These are phyloP conservation scores for Crithidia acanthocephali DNA, from an alignment of 208 protist species.

Conservation along the genomic window DNA sequence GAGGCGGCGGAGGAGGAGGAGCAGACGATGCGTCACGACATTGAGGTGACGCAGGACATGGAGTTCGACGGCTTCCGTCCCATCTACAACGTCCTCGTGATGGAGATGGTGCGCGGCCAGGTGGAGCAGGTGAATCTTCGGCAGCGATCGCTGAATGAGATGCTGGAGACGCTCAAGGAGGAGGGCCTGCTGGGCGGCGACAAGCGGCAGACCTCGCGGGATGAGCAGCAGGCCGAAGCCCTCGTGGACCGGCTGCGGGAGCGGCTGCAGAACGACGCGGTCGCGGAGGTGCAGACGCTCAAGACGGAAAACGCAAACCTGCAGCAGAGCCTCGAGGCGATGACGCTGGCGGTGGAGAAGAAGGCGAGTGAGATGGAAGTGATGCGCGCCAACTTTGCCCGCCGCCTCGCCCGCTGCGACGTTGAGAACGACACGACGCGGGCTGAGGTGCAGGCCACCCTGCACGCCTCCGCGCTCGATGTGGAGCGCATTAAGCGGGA, in stretches of 20 bases:
- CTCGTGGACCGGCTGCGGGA: constrained; percentile 50
- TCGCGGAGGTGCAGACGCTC: constrained; percentile 50
- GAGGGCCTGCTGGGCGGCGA: constrained; percentile 46
- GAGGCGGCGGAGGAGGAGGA: constrained; percentile 45
- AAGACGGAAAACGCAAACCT: constrained; percentile 52
- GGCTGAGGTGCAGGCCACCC: constrained; percentile 55
- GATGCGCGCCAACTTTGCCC: constrained; percentile 58
- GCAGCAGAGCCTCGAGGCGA: constrained; percentile 57
- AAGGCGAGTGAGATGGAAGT: constrained; percentile 58
- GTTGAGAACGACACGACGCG: constrained; percentile 70
- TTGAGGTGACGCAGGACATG: constrained; percentile 59
- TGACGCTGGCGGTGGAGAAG: constrained; percentile 59
- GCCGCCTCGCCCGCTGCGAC: constrained; percentile 57
- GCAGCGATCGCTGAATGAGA: constrained; percentile 65
- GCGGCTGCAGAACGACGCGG: constrained; percentile 53
- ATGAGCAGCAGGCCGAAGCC: constrained; percentile 33
- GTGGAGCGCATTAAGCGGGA: constrained; percentile 82
- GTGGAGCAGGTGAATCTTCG: constrained; percentile 65
- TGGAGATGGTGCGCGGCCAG: constrained; percentile 71
- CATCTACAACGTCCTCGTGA: constrained; percentile 73
- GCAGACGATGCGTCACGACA: constrained; percentile 34
- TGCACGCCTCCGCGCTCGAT: constrained; percentile 57
- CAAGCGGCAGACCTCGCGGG: constrained; percentile 4
- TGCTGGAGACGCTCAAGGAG: constrained; percentile 46
- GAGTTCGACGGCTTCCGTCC: constrained; percentile 50